Evolutionary conservation across 306 rosid species (phyloP).

Genomic region (Vachellia pachyceras): DNA sequence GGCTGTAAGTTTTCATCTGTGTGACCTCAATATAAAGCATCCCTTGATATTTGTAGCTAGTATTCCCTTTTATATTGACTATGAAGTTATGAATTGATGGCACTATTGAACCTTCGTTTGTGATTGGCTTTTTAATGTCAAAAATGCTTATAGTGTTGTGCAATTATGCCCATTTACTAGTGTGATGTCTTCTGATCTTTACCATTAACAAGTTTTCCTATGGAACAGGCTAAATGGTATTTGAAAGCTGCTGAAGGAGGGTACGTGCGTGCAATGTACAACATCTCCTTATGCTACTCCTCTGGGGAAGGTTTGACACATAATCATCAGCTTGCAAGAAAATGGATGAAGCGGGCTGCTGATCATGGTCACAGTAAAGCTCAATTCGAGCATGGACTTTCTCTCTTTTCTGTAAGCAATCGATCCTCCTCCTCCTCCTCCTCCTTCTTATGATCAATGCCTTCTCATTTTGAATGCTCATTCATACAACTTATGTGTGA

Average conservation of each 20-base stretch:
- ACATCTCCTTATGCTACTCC: constrained; percentile 78
- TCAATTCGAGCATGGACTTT: constrained; percentile 65
- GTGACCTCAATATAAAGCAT: neutral
- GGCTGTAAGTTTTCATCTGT: constrained; percentile 63
- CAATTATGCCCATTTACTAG: constrained; percentile 6
- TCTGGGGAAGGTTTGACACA: constrained; percentile 73
- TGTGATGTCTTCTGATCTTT: constrained; percentile 19
- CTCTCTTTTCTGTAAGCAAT: constrained; percentile 58
- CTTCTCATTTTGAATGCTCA: constrained; percentile 3
- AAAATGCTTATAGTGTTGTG: constrained; percentile 22
- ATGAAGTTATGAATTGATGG: neutral
- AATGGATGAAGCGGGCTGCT: constrained; percentile 73
- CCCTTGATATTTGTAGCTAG: neutral
- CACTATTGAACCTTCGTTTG: neutral
- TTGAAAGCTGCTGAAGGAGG: constrained; percentile 90
- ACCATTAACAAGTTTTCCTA: constrained; percentile 30
- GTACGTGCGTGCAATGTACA: constrained; percentile 91
- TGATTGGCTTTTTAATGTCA: too few species aligned
- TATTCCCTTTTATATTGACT: neutral
- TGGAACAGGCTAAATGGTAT: constrained; percentile 85
- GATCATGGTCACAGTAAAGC: constrained; percentile 66
- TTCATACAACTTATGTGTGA: neutral
- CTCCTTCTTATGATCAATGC: neutral
- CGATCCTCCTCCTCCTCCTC: neutral
- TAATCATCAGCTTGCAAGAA: constrained; percentile 54